Evolutionary conservation across 352 stramenopile species (phyloP).

Genomic region (Blastocystis sp.): DNA sequence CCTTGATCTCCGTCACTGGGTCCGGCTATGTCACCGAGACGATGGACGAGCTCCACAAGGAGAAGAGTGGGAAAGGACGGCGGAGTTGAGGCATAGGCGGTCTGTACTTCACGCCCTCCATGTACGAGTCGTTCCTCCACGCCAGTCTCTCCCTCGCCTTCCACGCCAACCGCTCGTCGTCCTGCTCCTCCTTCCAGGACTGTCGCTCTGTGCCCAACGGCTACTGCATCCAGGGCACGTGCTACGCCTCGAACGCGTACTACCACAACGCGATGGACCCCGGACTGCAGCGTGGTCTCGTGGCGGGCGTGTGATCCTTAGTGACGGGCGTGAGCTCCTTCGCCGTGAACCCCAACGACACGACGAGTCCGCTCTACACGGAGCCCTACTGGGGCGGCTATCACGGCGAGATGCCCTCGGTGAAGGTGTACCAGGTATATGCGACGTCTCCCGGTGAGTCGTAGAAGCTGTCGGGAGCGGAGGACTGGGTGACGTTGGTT

Average conservation of each 20-base stretch:
- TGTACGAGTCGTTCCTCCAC: constrained; percentile 48
- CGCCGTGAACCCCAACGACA: constrained; percentile 9
- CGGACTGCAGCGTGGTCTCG: constrained; percentile 3
- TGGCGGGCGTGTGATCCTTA: neutral
- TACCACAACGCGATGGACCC: constrained; percentile 70
- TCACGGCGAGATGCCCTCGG: constrained; percentile 32
- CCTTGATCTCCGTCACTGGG: neutral
- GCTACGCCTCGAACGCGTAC: constrained; percentile 44
- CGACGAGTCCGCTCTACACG: constrained; percentile 35
- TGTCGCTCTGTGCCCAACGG: constrained; percentile 34
- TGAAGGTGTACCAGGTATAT: constrained; percentile 35
- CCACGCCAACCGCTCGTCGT: neutral
- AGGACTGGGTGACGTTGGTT: constrained; percentile 51
- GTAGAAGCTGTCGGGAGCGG: constrained; percentile 10
- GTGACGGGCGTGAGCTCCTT: constrained; percentile 5
- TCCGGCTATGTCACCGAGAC: neutral
- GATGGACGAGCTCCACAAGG: neutral
- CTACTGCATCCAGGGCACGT: constrained; percentile 30
- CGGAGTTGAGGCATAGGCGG: neutral
- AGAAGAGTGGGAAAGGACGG: no score
- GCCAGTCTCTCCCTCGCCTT: constrained; percentile 16
- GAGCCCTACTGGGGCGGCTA: constrained; percentile 72
- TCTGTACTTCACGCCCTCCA: constrained; percentile 51
- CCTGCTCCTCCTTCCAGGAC: constrained; percentile 24
- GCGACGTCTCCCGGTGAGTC: neutral